Evolutionary conservation across 345 rosid genomes (phyloP), one percentile per base, ranked within the genome.

Genomic region (Gossypium anomalum): DNA sequence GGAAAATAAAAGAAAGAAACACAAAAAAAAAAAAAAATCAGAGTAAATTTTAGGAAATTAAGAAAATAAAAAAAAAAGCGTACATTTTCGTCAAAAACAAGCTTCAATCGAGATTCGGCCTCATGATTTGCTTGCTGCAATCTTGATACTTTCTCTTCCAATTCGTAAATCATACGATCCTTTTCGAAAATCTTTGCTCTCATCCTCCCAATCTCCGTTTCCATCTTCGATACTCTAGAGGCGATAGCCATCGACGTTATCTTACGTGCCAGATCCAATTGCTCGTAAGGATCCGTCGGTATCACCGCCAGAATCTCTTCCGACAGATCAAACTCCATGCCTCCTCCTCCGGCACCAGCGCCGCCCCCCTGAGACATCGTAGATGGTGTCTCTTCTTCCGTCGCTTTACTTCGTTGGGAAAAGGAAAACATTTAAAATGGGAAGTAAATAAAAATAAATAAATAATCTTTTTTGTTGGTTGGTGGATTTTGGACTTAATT

Each of bases 171-270:
- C 67, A 85, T 43, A 7, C 83, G 81, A 79, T 95, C 98, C 83
- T 95, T 92, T 57, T 95, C 94, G 41, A 73, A 23, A 64, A 87
- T 76, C 74, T 76, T 85, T 69, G 88, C 89, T 63, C 79, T 80
- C 85, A 89, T 80, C 67, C 74, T 83, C 43, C 83, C 85, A 41
- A 76, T 82, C 74, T 92, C 97, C 22, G 89, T 79, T 83, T 93
- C 98, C 74, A 95, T 89, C 56, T 77, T 86, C 59, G 99, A 91
- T 53, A 95, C 98, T 70, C 99, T 89, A 13, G 98, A 91, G 55
- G 98, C 97, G 49, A 95, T 91, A 4, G 99, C 99, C 92, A 92
- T 86, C 74, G 99, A 91, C 12, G 98, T 95, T 78, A 92, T 95
- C 91, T 91, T 92, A 73, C 98, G 90, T 7, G 99, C 98, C 78